Percentiles rank a stretch among this genome's conserved stretches.
phyloP scores from a whole-genome alignment of 495 filamentous ascomycete genomes.

The Hypoxylon crocopeplum region DNA sequence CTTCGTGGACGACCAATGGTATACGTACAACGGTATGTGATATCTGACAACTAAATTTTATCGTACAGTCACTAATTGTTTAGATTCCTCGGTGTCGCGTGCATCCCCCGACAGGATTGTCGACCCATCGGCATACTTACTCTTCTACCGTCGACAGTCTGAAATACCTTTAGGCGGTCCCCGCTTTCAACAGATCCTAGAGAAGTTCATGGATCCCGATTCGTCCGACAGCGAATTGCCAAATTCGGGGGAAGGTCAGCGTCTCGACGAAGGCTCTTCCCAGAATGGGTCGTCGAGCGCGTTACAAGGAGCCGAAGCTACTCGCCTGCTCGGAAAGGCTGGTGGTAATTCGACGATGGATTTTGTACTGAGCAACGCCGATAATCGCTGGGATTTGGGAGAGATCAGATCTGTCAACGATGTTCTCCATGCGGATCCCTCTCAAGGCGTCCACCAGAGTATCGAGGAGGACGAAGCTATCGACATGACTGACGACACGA shows the following conservation, averaged over 20 bases:
- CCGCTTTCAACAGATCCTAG: constrained; percentile 70
- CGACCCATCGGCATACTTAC: constrained; percentile 82
- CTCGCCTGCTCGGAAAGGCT: constrained; percentile 71
- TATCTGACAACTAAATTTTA: neutral
- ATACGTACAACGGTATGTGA: constrained; percentile 88
- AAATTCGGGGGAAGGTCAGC: constrained; percentile 82
- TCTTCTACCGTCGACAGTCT: constrained; percentile 94
- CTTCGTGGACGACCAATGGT: constrained; percentile 85
- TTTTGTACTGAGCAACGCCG: neutral
- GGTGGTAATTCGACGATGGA: constrained; percentile 50
- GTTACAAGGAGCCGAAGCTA: constrained; percentile 75
- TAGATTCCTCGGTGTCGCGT: constrained; percentile 73
- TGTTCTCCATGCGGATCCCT: constrained; percentile 11
- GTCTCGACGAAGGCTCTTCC: constrained; percentile 83
- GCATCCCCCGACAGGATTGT: constrained; percentile 34
- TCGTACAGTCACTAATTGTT: constrained; percentile 27
- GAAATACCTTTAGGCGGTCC: constrained; percentile 76
- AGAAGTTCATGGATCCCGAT: constrained; percentile 56
- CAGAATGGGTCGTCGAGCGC: constrained; percentile 85
- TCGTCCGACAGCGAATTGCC: constrained; percentile 48
- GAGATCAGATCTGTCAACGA: constrained; percentile 10
- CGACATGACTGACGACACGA: constrained; percentile 35
- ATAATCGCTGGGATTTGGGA: neutral
- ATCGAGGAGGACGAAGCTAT: constrained; percentile 50
- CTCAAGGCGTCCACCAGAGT: constrained; percentile 19